phyloP scores from a whole-genome alignment of 1,139 yeast species.

The Sugiyamaella japonica region DNA sequence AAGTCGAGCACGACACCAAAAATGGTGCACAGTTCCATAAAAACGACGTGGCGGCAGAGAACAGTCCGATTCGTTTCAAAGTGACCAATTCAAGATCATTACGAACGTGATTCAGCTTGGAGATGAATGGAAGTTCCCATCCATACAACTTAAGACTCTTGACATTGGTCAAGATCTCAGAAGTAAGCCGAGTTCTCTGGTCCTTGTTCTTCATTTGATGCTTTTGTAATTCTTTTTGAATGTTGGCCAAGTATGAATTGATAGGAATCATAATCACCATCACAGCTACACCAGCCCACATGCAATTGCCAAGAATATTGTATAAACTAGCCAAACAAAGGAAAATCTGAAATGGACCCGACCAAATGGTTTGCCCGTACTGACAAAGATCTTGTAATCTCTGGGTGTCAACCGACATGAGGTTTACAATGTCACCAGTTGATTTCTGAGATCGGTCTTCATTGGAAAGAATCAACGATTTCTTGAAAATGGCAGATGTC shows the following conservation, averaged over 20 bases:
- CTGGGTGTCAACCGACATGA: conserved; percentile 97
- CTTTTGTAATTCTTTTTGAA: conserved; percentile 77
- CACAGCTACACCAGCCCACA: conserved; percentile 96
- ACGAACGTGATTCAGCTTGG: conserved; percentile 74
- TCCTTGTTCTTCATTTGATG: conserved; percentile 68
- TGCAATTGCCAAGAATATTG: conserved; percentile 76
- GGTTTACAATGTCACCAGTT: conserved; percentile 96
- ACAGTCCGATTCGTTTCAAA: conserved; percentile 72
- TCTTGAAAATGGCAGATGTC: conserved; percentile 75
- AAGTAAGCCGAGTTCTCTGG: conserved; percentile 68
- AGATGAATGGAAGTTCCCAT: conserved; percentile 88
- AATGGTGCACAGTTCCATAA: conserved; percentile 89
- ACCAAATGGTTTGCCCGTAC: conserved; percentile 86
- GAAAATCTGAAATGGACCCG: conserved; percentile 91
- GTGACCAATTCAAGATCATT: conserved; percentile 84
- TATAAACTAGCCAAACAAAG: conserved; percentile 78
- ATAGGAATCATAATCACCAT: conserved; percentile 84
- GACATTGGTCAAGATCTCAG: conserved; percentile 87
- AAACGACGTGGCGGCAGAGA: conserved; percentile 70
- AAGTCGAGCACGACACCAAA: conserved; percentile 87
- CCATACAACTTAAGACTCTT: conserved; percentile 91
- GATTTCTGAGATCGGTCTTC: conserved; percentile 78
- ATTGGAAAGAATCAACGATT: conserved; percentile 75
- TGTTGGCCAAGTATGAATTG: conserved; percentile 70
- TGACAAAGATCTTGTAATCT: conserved; percentile 88